These are phyloP conservation scores for Aspergillus arachidicola DNA, from an alignment of 2,329 filamentous ascomycete genomes.

Conservation along the genomic window DNA sequence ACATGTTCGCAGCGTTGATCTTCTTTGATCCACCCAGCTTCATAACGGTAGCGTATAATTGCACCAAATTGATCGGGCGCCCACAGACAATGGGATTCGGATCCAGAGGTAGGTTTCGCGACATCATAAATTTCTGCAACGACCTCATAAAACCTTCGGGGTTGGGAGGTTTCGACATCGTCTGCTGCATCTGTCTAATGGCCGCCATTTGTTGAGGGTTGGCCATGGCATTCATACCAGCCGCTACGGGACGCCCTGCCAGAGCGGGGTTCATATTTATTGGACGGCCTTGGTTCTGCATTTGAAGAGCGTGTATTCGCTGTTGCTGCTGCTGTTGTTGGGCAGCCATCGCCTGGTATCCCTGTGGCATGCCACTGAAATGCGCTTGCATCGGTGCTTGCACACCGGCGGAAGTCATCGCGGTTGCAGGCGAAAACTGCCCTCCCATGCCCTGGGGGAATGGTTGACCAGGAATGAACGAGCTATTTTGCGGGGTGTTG, in stretches of 20 bases:
- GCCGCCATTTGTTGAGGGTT: slow-evolving; percentile 47
- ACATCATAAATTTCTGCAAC: slow-evolving; percentile 75
- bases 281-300: slow-evolving; percentile 75
- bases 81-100: slow-evolving; percentile 73
- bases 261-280: slow-evolving; percentile 48
- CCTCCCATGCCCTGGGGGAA: slow-evolving; percentile 44
- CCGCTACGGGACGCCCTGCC: slow-evolving; percentile 35
- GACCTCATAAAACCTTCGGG: slow-evolving; percentile 76
- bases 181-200: slow-evolving; percentile 54
- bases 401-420: slow-evolving; percentile 43
- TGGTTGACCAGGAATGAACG: slow-evolving; percentile 60
- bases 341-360: slow-evolving; percentile 65
- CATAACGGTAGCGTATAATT: slow-evolving; percentile 75
- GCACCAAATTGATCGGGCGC: slow-evolving; percentile 71
- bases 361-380: slow-evolving; percentile 56
- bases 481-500: slow-evolving; percentile 71
- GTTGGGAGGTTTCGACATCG: slow-evolving; percentile 43
- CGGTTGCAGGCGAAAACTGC: slow-evolving; percentile 45
- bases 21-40: slow-evolving; percentile 77
- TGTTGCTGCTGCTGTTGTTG: slow-evolving; percentile 67
- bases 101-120: slow-evolving; percentile 73
- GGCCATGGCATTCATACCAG: slow-evolving; percentile 41
- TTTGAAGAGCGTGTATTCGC: slow-evolving; percentile 75
- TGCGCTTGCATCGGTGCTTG: slow-evolving; percentile 47
- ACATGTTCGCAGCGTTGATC: slow-evolving; percentile 69